Percentiles rank a stretch among this genome's conserved stretches.
Conservation (phyloP, 2,329 filamentous ascomycete species). For the Westerdykella aurantiaca region DNA sequence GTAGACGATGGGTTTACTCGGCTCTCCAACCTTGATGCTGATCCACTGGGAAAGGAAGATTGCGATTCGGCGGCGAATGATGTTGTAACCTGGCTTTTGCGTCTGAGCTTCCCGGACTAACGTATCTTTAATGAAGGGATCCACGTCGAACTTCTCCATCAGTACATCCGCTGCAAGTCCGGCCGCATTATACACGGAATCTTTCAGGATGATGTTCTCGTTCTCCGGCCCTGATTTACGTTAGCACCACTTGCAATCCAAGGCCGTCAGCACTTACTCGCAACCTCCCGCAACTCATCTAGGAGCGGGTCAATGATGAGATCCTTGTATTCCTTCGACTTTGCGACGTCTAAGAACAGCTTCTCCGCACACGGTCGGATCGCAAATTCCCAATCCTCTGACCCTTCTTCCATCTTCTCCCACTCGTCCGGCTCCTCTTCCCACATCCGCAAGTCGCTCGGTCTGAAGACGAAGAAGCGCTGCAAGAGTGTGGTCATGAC, state of each 20-base stretch:
- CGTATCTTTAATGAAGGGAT: constrained; percentile 67
- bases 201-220: constrained; percentile 74
- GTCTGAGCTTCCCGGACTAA: constrained; percentile 75
- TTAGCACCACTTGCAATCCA: constrained; percentile 10
- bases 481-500: constrained; percentile 73
- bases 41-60: constrained; percentile 90
- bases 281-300: constrained; percentile 73
- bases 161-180: constrained; percentile 77
- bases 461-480: constrained; percentile 80
- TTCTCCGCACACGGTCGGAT: constrained; percentile 90
- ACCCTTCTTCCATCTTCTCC: constrained; percentile 83
- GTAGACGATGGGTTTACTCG: constrained; percentile 70
- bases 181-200: constrained; percentile 91
- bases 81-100: constrained; percentile 61
- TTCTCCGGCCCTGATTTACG: constrained; percentile 47
- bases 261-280: constrained; percentile 46
- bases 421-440: constrained; percentile 92
- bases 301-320: constrained; percentile 74
- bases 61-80: constrained; percentile 79
- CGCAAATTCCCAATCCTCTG: constrained; percentile 80
- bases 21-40: constrained; percentile 63
- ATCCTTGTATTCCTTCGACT: constrained; percentile 69
- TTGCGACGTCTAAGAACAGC: constrained; percentile 80
- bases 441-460: constrained; percentile 83
- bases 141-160: constrained; percentile 72